A percentile compares a stretch with the other conserved stretches of the same genome.
These are phyloP conservation scores for Naegleria gruberi DNA, from an alignment of 208 protist species.

Conservation along the genomic window DNA sequence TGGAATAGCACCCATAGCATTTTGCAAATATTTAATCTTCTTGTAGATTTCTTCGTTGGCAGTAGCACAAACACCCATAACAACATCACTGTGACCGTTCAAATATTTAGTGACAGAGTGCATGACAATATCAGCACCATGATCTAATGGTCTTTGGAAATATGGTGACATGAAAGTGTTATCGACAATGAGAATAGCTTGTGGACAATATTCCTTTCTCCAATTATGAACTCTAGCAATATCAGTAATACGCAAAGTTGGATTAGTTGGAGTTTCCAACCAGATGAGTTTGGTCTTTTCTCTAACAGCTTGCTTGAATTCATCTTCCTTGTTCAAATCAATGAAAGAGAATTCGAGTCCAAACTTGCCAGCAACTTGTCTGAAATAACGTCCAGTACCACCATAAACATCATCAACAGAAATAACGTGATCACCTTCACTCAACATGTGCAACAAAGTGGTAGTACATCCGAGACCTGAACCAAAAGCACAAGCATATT, in stretches of 20 bases:
- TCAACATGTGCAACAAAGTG: constrained; percentile 77
- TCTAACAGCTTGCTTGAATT: constrained; percentile 63
- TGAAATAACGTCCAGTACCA: constrained; percentile 39
- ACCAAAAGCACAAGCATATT: constrained; percentile 64
- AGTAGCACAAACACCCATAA: constrained; percentile 69
- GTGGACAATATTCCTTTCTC: constrained; percentile 12
- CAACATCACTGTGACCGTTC: constrained; percentile 85
- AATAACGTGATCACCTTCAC: constrained; percentile 71
- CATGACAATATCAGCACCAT: constrained; percentile 86
- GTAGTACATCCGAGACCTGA: constrained; percentile 78
- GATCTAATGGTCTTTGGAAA: constrained; percentile 77
- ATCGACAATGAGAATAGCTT: constrained; percentile 77
- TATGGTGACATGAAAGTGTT: constrained; percentile 91
- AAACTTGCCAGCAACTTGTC: constrained; percentile 36
- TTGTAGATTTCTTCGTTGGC: constrained; percentile 54
- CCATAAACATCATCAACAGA: constrained; percentile 82
- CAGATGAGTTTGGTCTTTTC: constrained; percentile 84
- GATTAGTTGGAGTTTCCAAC: constrained; percentile 90
- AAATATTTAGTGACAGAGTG: constrained; percentile 91
- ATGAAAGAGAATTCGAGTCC: constrained; percentile 72
- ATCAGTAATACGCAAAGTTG: constrained; percentile 80
- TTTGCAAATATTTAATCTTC: constrained; percentile 76
- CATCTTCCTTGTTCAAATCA: constrained; percentile 63
- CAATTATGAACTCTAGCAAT: constrained; percentile 53
- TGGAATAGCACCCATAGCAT: constrained; percentile 72